A percentile compares a stretch with the other conserved stretches of the same genome.
These are phyloP conservation scores for Camptophora hylomeconis DNA, from an alignment of 2,329 filamentous ascomycete genomes.

Conservation along the genomic window DNA sequence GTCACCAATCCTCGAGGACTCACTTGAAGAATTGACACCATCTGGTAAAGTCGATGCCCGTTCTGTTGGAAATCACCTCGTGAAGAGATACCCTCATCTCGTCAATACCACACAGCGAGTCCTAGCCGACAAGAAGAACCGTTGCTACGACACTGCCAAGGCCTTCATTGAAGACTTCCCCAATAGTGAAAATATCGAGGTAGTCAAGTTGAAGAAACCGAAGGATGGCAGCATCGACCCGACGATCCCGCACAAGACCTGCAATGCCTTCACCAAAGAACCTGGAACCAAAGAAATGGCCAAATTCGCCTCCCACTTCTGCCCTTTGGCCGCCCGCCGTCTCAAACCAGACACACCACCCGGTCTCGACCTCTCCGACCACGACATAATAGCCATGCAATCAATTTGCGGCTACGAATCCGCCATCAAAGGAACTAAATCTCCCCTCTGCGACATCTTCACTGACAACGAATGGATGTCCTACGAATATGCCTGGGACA, in stretches of 20 bases:
- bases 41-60: conserved; percentile 9
- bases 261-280: conserved; percentile 9
- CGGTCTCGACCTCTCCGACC: conserved; percentile 40
- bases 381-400: conserved; percentile 46
- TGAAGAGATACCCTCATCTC: conserved; percentile 10
- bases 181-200: conserved; percentile 9
- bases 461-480: conserved; percentile 47
- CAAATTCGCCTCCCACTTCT: conserved; percentile 9
- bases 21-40: conserved; percentile 11
- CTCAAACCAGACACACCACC: conserved; percentile 22
- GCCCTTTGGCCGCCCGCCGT: conserved; percentile 5
- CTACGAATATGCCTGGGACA: conserved; percentile 55
- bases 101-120: conserved; percentile 7
- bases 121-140: conserved; percentile 12
- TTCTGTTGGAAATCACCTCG: conserved; percentile 10
- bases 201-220: conserved; percentile 9
- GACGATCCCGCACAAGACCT: conserved; percentile 12
- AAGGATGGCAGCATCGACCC: conserved; percentile 10
- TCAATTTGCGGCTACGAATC: conserved; percentile 62
- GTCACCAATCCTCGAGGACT: conserved; percentile 11
- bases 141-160: conserved; percentile 11
- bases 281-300: conserved; percentile 11
- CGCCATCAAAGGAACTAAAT: conserved; percentile 49
- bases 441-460: conserved; percentile 51
- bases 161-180: conserved; percentile 9